These are phyloP conservation scores for Arachnopeziza araneosa DNA, from an alignment of 2,329 filamentous ascomycete genomes.

Conservation along the genomic window DNA sequence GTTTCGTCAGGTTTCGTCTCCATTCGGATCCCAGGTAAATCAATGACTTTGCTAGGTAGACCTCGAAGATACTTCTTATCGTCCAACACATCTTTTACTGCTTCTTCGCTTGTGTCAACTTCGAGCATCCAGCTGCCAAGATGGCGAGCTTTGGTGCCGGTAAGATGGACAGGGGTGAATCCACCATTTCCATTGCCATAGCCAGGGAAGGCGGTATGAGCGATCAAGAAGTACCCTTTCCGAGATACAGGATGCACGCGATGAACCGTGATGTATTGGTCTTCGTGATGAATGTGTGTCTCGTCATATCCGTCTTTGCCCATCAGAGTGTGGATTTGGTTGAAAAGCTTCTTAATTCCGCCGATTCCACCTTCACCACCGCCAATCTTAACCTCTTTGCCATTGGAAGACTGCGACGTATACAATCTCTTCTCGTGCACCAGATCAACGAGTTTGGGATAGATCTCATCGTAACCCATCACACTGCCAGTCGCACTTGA, in stretches of 20 bases:
- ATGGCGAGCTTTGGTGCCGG: slow-evolving; percentile 77
- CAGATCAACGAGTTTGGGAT: slow-evolving; percentile 86
- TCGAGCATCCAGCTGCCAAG: slow-evolving; percentile 91
- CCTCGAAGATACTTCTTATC: slow-evolving; percentile 72
- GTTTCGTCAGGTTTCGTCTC: slow-evolving; percentile 70
- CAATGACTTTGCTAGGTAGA: slow-evolving; percentile 74
- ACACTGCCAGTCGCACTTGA: slow-evolving; percentile 91
- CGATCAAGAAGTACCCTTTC: slow-evolving; percentile 92
- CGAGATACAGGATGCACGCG: slow-evolving; percentile 87
- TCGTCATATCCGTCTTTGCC: slow-evolving; percentile 91
- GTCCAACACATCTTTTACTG: slow-evolving; percentile 55
- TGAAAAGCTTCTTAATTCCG: slow-evolving; percentile 84
- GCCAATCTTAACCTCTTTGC: slow-evolving; percentile 54
- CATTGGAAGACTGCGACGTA: slow-evolving; percentile 65
- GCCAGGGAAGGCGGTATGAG: slow-evolving; percentile 91
- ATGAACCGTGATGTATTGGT: slow-evolving; percentile 94
- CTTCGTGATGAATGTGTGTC: slow-evolving; percentile 93
- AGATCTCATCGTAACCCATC: slow-evolving; percentile 97
- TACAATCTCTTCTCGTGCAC: slow-evolving; percentile 86
- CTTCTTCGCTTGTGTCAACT: slow-evolving; percentile 71
- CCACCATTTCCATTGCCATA: slow-evolving; percentile 79
- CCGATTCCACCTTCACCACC: slow-evolving; percentile 80
- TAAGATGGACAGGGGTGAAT: slow-evolving; percentile 72
- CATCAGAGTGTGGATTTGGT: slow-evolving; percentile 93
- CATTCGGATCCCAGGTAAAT: slow-evolving; percentile 67